Evolutionary conservation across 2,329 filamentous ascomycete species (phyloP), one percentile per base, ranked within the genome.

Genomic region (Aspergillus sp.): DNA sequence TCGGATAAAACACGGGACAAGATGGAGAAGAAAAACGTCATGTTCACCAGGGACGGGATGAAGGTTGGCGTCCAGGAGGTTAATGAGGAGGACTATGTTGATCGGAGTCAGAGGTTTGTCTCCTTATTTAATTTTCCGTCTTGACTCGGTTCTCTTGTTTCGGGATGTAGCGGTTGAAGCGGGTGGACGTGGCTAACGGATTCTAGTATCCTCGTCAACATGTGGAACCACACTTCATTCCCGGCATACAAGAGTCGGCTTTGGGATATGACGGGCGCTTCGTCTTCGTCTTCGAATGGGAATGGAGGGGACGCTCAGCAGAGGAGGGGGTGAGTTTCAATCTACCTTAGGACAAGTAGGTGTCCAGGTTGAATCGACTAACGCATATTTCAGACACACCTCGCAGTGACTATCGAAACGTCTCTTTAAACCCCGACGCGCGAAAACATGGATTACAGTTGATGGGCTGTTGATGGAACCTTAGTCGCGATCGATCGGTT

Each of bases 1-100:
- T 80, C 81, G 59, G 77, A 82, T 60, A 80, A 80, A 61, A 85
- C 84, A 44, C 78, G 78, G 45, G 79, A 82, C 67, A 83, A 84
- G 64, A 83, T 88, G 81, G 84, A 87, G 73, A 84, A 84, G 77
- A 85, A 85, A 71, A 81, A 88, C 62, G 79, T 88, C 39, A 73
- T 78, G 11, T 82, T 87, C 67, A 81, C 81, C 2, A 84, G 82
- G 67, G 84, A 86, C 45, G 86, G 85, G 20, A 80, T 85, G 63
- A 82, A 82, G 61, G 84, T 88, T 8, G 82, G 82, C 2, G 80
- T 87, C 45, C 85, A 83, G 71, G 81, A 86, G 64, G 64, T 84
- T 11, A 75, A 74, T 24, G 76, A 80, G 4, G 85, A 88, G 74
- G 78, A 83, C 34, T 84, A 86, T 65, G 79, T 81, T 63, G 85